phyloP scores from a whole-genome alignment of 345 rosid genomes.

The Pugionium cornutum region DNA sequence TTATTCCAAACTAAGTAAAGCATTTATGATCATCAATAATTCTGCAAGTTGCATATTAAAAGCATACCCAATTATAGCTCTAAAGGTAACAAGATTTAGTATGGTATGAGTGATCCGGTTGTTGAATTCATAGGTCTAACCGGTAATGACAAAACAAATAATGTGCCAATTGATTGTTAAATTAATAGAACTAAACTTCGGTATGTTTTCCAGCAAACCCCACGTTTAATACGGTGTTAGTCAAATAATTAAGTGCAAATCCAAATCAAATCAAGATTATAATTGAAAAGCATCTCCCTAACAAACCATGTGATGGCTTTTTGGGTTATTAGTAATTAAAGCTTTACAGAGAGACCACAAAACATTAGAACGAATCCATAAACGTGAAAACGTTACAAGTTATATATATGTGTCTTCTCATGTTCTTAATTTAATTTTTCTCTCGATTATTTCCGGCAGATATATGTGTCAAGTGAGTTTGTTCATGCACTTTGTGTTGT shows the following conservation, averaged over 20 bases:
- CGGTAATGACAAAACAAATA: conserved; percentile 22
- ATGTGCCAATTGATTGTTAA: conserved; percentile 7
- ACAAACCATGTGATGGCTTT: conserved; percentile 43
- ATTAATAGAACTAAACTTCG: conserved; percentile 18
- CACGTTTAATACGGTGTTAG: conserved; percentile 39
- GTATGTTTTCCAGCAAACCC: conserved; percentile 41
- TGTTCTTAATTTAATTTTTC: conserved; percentile 14
- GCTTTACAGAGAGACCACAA: conserved; percentile 22
- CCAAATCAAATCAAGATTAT: conserved; percentile 40
- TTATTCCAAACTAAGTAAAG: conserved; percentile 32
- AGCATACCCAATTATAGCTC: conserved; percentile 36
- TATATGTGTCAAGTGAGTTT: conserved; percentile 34
- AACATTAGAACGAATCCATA: conserved; percentile 36
- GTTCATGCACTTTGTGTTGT: conserved; percentile 33
- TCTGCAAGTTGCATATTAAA: conserved; percentile 31
- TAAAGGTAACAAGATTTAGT: conserved; percentile 12
- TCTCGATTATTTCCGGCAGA: conserved; percentile 38
- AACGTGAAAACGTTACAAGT: conserved; percentile 32
- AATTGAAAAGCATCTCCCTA: conserved; percentile 38
- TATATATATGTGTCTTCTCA: conserved; percentile 28
- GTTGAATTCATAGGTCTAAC: not conserved
- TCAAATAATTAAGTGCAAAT: conserved; percentile 36
- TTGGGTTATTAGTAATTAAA: conserved; percentile 26
- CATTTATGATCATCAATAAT: conserved; percentile 25
- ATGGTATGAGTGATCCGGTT: conserved; percentile 16